Base-by-base conservation (phyloP, 495 filamentous ascomycete genomes). In the Hypoxylon perforatum region DNA sequence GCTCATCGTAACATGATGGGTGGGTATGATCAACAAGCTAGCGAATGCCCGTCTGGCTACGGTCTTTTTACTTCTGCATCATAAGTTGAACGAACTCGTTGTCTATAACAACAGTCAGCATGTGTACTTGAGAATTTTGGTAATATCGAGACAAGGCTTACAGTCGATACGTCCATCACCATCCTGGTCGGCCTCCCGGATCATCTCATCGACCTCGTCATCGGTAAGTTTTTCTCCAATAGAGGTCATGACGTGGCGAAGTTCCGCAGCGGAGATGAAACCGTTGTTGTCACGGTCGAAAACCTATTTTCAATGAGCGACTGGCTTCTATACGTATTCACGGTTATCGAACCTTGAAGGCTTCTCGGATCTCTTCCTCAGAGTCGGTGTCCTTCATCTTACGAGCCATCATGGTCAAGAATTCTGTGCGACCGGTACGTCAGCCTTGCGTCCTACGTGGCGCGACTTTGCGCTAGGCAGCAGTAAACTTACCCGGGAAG, bases 361-460 rank as follows among this genome's bases (percentile, higher is more conserved):
- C 92, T 78, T 96, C 92, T 71, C 96, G 91, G 75, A 99, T 98
- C 80, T 99, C 95, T 84, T 98, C 96, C 83, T 99, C 96, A 50
- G 94, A 97, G 74, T 98, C 95, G 70, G 96, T 98, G 75, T 98
- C 96, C 87, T 98, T 99, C 96, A 99, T 99, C 85, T 98, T 98
- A 73, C 96, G 89, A 54, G 96, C 95, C 95, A 99, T 99, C 96
- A 98, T 99, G 61, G 95, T 98, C 57, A 98, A 86, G 83, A 99
- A 99, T 71, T 99, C 95, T 97, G 72, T 56, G 57, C 54, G 58
- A 66, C 67, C 28, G 15, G 14, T 28, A 59, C 25, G 73, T 80
- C 62, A 81, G 76, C 64, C 39, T 67, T 44, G 49, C 49, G 33
- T 53, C 21, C 22, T 11, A 19, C 17, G 12, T 51, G 15, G 17